Evolutionary conservation across 306 rosid species (phyloP).

Genomic region (Inga leiocalycina): DNA sequence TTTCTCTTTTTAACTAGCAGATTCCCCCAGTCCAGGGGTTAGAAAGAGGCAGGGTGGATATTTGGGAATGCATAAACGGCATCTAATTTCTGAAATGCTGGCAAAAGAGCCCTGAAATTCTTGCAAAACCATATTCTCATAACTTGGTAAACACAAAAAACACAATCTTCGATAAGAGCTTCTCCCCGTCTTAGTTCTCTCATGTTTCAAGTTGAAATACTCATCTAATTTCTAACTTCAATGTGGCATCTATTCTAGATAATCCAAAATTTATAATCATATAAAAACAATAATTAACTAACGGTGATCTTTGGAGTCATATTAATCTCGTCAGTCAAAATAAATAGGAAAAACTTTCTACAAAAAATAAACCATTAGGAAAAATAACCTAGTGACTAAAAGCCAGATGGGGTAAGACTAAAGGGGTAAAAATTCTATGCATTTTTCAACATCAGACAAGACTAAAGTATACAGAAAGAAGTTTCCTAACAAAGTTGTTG

Average conservation of each 20-base stretch:
- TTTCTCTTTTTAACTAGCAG: background rate
- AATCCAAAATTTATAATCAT: conserved; percentile 23
- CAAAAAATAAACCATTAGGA: background rate
- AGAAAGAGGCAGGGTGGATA: background rate
- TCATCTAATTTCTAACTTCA: background rate
- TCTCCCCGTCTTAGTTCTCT: conserved; percentile 1
- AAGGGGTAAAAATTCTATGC: background rate
- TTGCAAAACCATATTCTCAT: conserved; percentile 7
- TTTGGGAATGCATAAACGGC: background rate
- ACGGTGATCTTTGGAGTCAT: conserved; percentile 15
- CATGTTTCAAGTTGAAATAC: conserved; percentile 1
- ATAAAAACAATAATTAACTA: conserved; percentile 22
- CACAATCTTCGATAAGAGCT: background rate
- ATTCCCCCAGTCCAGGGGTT: background rate
- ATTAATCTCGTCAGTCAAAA: conserved; percentile 4
- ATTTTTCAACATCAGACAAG: background rate
- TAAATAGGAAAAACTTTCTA: background rate
- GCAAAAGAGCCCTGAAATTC: conserved; percentile 5
- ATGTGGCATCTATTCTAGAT: conserved; percentile 2
- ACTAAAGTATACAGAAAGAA: background rate
- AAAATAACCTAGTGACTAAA: background rate
- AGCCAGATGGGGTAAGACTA: background rate
- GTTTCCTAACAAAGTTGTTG: background rate
- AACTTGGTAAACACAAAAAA: background rate
- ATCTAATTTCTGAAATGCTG: background rate